phyloP scores from a whole-genome alignment of 257 asterid species.

The Solanum ahanhuiri region DNA sequence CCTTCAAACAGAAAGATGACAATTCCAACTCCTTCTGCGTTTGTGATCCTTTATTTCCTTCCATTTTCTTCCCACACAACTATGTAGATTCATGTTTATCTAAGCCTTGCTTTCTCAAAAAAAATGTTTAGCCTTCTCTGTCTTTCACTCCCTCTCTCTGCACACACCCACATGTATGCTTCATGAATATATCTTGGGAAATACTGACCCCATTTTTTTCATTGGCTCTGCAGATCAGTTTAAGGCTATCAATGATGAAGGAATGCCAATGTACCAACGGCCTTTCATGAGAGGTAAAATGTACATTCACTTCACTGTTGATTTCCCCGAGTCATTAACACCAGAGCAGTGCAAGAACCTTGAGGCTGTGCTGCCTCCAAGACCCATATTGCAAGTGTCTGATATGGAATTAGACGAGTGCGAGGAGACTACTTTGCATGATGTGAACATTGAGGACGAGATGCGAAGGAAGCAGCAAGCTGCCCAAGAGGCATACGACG shows the following conservation, averaged over 20 bases:
- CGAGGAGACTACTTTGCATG: conserved; percentile 45
- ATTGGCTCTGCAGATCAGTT: conserved; percentile 38
- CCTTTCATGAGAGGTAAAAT: conserved; percentile 75
- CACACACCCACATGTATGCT: background rate
- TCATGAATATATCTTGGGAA: background rate
- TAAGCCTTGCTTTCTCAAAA: too few species aligned
- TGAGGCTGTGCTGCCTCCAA: conserved; percentile 41
- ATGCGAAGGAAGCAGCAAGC: conserved; percentile 38
- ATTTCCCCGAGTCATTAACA: conserved; percentile 58
- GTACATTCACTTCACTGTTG: conserved; percentile 67
- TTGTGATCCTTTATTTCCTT: background rate
- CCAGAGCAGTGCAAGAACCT: conserved; percentile 48
- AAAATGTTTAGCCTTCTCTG: background rate
- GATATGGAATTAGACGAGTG: conserved; percentile 46
- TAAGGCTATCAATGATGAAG: conserved; percentile 88
- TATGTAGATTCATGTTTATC: background rate
- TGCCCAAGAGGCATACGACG: conserved; percentile 47
- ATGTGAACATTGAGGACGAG: conserved; percentile 43
- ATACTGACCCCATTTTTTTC: background rate
- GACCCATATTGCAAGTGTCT: conserved; percentile 10
- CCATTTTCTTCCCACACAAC: background rate
- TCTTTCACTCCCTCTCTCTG: background rate
- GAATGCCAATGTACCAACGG: conserved; percentile 84
- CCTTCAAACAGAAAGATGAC: background rate
- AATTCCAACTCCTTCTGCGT: background rate